Conservation (phyloP, 768 basidiomycete genomes). For the Termitomyces sp. region DNA sequence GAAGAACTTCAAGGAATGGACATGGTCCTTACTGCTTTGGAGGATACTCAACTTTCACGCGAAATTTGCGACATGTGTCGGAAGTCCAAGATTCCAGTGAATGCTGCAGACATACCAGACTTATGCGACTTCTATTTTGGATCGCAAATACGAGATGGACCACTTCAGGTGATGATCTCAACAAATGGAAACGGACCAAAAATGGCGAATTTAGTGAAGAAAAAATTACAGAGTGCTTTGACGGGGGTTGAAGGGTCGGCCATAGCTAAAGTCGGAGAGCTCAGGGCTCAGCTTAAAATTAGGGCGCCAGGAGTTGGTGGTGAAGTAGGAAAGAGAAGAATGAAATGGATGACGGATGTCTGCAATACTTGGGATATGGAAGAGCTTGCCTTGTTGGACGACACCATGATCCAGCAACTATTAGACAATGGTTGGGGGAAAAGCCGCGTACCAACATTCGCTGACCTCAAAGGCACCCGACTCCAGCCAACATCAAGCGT, state of each 20-base stretch:
- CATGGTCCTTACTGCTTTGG: constrained; percentile 93
- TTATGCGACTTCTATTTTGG: constrained; percentile 99
- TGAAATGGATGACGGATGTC: constrained; percentile 88
- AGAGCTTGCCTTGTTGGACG: constrained; percentile 69
- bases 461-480: constrained; percentile 30
- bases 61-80: constrained; percentile 70
- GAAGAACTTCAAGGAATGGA: constrained; percentile 67
- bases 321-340: constrained; percentile 66
- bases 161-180: constrained; percentile 93
- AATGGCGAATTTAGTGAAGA: constrained; percentile 79
- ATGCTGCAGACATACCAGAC: constrained; percentile 94
- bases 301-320: constrained; percentile 84
- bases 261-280: constrained; percentile 71
- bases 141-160: constrained; percentile 84
- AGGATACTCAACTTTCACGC: constrained; percentile 68
- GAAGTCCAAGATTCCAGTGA: constrained; percentile 72
- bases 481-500: not conserved
- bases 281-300: constrained; percentile 69
- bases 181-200: constrained; percentile 93
- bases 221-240: constrained; percentile 60
- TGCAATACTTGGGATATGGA: constrained; percentile 86
- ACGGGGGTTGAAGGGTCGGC: constrained; percentile 71
- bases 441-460: constrained; percentile 37
- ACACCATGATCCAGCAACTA: constrained; percentile 54
- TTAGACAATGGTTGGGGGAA: constrained; percentile 88